Base-by-base conservation (phyloP, 768 basidiomycete genomes). In the Pleurotus salmoneostramineus region DNA sequence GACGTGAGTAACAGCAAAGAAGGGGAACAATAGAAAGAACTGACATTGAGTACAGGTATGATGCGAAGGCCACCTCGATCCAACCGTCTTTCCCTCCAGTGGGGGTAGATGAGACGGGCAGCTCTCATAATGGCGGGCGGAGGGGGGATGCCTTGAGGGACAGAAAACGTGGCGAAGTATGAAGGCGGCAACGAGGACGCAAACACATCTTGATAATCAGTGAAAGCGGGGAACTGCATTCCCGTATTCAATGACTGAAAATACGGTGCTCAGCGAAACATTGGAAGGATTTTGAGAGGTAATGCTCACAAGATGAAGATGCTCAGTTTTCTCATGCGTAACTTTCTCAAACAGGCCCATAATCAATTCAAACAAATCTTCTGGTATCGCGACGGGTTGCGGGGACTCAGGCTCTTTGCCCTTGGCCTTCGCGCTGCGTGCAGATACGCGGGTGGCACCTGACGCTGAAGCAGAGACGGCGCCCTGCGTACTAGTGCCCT, bases 291-390 rank as follows among this genome's bases (percentile, higher is more conserved):
- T 37, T 44, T n/a, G 17, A 56, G 36, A 52, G 27, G 45, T 45
- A 10, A 15, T 27, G 83, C 92, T 52, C 69, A 95, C 95, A 65
- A 91, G 86, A 69, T 97, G 94, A 4, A 98, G 79, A 70, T 87
- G 93, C 61, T 94, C 93, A 0, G 89, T 88, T 68, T 88, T 90
- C 65, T 94, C 91, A 62, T 95, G 91, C 0, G 95, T 93, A 45
- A 88, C 80, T 66, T 89, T 90, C 77, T 99, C 97, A 65, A 96
- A 88, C 49, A 98, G 69, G 17, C 93, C 93, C 94, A 98, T 96
- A 58, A 96, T 85, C 61, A 95, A 79, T 70, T 99, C 97, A 61
- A 98, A 96, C 64, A 94, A 89, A 64, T 97, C 93, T 66, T 97
- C 95, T 3, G 84, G 78, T 58, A 98, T 88, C 56, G 78, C 72